These are phyloP conservation scores for Kalmusia sp. DNA, from an alignment of 2,329 filamentous ascomycete genomes.

Conservation along the genomic window DNA sequence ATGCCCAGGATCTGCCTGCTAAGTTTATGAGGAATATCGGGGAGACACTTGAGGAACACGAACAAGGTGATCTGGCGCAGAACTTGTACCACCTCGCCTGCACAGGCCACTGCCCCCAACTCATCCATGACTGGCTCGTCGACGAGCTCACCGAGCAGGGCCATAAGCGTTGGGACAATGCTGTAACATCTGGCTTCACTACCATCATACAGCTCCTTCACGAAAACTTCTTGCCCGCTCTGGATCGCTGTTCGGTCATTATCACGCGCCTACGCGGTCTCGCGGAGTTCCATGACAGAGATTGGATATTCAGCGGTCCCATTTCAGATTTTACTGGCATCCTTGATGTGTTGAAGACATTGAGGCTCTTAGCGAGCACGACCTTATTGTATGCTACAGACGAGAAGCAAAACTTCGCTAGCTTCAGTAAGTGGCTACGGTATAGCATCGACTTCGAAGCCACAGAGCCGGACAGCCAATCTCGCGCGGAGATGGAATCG, in stretches of 20 bases:
- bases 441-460: conserved; percentile 81
- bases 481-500: conserved; percentile 74
- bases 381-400: conserved; percentile 74
- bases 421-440: conserved; percentile 84
- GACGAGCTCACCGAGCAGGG: conserved; percentile 76
- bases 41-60: conserved; percentile 73
- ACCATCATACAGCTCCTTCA: conserved; percentile 80
- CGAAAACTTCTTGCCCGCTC: conserved; percentile 85
- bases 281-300: conserved; percentile 78
- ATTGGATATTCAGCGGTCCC: conserved; percentile 61
- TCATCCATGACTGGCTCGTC: conserved; percentile 85
- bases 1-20: conserved; percentile 77
- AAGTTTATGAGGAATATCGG: conserved; percentile 81
- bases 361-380: conserved; percentile 78
- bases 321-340: conserved; percentile 49
- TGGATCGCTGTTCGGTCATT: conserved; percentile 83
- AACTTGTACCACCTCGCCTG: conserved; percentile 84
- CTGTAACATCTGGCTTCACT: conserved; percentile 78
- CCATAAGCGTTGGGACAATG: conserved; percentile 94
- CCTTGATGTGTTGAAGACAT: conserved; percentile 74
- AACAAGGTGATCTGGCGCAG: conserved; percentile 71
- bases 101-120: conserved; percentile 78
- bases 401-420: conserved; percentile 77
- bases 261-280: conserved; percentile 84
- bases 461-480: conserved; percentile 64